Percentiles rank a stretch among this genome's conserved stretches.
Conservation (phyloP, 2,329 filamentous ascomycete genomes). For the Aureobasidium sp. region DNA sequence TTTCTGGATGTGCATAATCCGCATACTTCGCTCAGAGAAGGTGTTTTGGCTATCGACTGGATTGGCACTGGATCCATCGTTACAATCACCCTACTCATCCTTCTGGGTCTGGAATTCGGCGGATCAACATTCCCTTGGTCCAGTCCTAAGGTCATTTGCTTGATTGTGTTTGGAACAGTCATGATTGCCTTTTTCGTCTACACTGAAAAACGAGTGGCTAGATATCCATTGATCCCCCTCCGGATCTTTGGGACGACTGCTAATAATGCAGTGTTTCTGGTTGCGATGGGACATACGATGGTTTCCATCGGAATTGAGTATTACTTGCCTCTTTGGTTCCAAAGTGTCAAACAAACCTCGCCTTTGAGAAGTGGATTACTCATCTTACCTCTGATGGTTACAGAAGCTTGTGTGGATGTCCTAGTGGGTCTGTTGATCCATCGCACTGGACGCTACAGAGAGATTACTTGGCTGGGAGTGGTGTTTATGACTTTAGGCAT, state of each 20-base stretch:
- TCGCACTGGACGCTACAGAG: slow-evolving; percentile 54
- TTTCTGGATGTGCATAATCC: slow-evolving; percentile 64
- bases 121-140: slow-evolving; percentile 60
- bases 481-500: slow-evolving; percentile 49
- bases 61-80: slow-evolving; percentile 58
- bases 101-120: slow-evolving; percentile 62
- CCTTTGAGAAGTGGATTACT: slow-evolving; percentile 68
- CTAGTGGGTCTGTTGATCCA: slow-evolving; percentile 55
- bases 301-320: slow-evolving; percentile 72
- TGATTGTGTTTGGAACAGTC: slow-evolving; percentile 57
- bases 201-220: slow-evolving; percentile 70
- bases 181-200: slow-evolving; percentile 61
- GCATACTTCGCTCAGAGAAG: slow-evolving; percentile 52
- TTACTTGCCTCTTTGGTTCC: slow-evolving; percentile 79
- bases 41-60: slow-evolving; percentile 61
- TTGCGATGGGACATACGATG: slow-evolving; percentile 32
- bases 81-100: slow-evolving; percentile 56
- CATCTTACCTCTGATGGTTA: slow-evolving; percentile 64
- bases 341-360: slow-evolving; percentile 68
- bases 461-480: slow-evolving; percentile 51
- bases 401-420: slow-evolving; percentile 51
- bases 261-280: slow-evolving; percentile 62
- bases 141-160: slow-evolving; percentile 60
- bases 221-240: slow-evolving; percentile 75
- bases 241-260: slow-evolving; percentile 63